Conservation (phyloP, 1,139 yeast species). For the Suhomyces bolitotheri region DNA sequence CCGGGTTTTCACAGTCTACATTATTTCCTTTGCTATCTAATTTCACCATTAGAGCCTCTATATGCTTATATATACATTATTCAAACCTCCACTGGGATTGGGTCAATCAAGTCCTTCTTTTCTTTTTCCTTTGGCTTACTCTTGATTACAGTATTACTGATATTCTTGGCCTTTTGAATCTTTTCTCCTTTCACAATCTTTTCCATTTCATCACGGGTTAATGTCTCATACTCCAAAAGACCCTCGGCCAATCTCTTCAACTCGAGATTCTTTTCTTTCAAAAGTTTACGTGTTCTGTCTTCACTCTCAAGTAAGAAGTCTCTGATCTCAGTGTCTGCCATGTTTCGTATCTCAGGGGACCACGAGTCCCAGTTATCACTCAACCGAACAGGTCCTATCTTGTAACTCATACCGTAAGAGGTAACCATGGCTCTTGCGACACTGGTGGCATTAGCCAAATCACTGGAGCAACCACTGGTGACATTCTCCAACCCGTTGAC, state of each 20-base stretch:
- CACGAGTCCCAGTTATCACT: conserved; percentile 91
- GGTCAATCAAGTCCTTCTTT: conserved; percentile 9
- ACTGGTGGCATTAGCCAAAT: conserved; percentile 82
- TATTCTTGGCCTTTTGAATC: conserved; percentile 62
- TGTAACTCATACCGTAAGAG: conserved; percentile 93
- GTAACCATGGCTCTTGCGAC: conserved; percentile 98
- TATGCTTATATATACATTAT: conserved; percentile 1
- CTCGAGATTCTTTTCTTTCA: conserved; percentile 65
- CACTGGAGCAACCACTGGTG: conserved; percentile 93
- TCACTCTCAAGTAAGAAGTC: conserved; percentile 73
- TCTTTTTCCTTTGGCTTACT: conserved; percentile 14
- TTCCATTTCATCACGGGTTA: conserved; percentile 89
- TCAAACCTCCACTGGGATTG: conserved; percentile 11
- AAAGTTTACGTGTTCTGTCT: conserved; percentile 69
- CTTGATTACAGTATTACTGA: conserved; percentile 79
- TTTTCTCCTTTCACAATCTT: conserved; percentile 77
- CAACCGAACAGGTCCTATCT: conserved; percentile 86
- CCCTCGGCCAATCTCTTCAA: conserved; percentile 90
- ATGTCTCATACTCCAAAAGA: conserved; percentile 89
- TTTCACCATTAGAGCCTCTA: no score
- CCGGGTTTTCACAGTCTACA: no score
- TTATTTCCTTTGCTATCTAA: no score
- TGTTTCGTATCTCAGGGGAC: conserved; percentile 84
- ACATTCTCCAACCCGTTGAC: conserved; percentile 89
- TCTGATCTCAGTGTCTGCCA: conserved; percentile 91